These are phyloP conservation scores for Pichia sp. DNA, from an alignment of 1,139 yeast genomes.

Conservation along the genomic window DNA sequence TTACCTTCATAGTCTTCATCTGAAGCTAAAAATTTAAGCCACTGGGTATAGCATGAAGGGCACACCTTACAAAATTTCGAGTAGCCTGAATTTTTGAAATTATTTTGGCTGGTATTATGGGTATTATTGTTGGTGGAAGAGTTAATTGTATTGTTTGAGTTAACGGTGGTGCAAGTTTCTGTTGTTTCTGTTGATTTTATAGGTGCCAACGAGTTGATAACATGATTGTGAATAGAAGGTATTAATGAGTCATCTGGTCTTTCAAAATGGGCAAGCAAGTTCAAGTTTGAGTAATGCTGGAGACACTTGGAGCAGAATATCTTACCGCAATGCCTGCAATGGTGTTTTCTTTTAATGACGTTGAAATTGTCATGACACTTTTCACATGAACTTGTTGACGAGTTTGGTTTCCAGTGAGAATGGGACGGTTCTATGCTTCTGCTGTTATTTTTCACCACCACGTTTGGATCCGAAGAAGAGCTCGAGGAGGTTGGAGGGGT, in stretches of 20 bases:
- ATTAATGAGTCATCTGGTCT: constrained; percentile 33
- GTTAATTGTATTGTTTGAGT: constrained; percentile 9
- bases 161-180: constrained; percentile 5
- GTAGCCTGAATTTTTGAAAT: constrained; percentile 4
- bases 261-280: constrained; percentile 66
- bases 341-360: constrained; percentile 61
- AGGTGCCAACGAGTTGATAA: constrained; percentile 3
- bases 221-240: constrained; percentile 25
- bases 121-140: background rate
- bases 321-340: constrained; percentile 62
- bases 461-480: background rate
- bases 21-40: constrained; percentile 27
- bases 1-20: constrained; percentile 26
- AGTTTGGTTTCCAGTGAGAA: constrained; percentile 32
- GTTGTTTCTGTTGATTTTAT: constrained; percentile 13
- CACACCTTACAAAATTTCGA: constrained; percentile 30
- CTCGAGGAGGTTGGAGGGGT: background rate
- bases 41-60: constrained; percentile 23
- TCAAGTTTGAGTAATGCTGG: constrained; percentile 52
- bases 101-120: background rate
- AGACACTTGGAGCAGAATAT: constrained; percentile 73
- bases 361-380: constrained; percentile 26
- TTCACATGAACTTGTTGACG: constrained; percentile 21
- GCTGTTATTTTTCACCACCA: background rate
- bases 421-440: constrained; percentile 30